phyloP scores from a whole-genome alignment of 495 filamentous ascomycete species.

The Aspergillus homomorphus region DNA sequence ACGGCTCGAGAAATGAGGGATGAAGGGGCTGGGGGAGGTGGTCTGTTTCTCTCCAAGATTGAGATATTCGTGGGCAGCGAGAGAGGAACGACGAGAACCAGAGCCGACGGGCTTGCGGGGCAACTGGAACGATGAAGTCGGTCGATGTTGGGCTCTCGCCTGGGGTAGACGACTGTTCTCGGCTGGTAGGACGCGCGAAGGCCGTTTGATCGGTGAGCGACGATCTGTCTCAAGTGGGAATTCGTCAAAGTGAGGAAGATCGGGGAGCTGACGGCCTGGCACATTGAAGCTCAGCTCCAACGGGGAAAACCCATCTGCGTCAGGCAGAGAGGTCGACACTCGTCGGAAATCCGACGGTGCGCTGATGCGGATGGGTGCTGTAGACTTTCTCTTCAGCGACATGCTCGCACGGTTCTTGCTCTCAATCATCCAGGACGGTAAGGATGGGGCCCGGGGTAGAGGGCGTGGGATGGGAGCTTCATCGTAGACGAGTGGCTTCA shows the following conservation, averaged over 20 bases:
- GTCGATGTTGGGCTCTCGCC: slow-evolving; percentile 23
- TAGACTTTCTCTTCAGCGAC: slow-evolving; percentile 43
- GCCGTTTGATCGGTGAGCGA: slow-evolving; percentile 24
- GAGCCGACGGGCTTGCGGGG: slow-evolving; percentile 45
- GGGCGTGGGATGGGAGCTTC: slow-evolving; percentile 35
- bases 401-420: slow-evolving; percentile 48
- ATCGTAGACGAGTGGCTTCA: slow-evolving; percentile 41
- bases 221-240: slow-evolving; percentile 27
- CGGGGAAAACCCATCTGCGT: slow-evolving; percentile 32
- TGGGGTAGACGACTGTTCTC: slow-evolving; percentile 20
- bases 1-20: slow-evolving; percentile 42
- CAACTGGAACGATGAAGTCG: slow-evolving; percentile 31
- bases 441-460: slow-evolving; percentile 30
- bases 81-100: slow-evolving; percentile 30
- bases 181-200: slow-evolving; percentile 28
- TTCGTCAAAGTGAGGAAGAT: slow-evolving; percentile 45
- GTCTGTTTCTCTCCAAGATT: slow-evolving; percentile 18
- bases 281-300: slow-evolving; percentile 74
- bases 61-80: slow-evolving; percentile 27
- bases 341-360: slow-evolving; percentile 53
- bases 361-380: slow-evolving; percentile 44
- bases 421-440: slow-evolving; percentile 42
- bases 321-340: slow-evolving; percentile 38
- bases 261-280: slow-evolving; percentile 63
- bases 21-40: slow-evolving; percentile 27